Evolutionary conservation across 2,329 filamentous ascomycete species (phyloP), one percentile per base, ranked within the genome.

Genomic region (Cladosporium sp.): DNA sequence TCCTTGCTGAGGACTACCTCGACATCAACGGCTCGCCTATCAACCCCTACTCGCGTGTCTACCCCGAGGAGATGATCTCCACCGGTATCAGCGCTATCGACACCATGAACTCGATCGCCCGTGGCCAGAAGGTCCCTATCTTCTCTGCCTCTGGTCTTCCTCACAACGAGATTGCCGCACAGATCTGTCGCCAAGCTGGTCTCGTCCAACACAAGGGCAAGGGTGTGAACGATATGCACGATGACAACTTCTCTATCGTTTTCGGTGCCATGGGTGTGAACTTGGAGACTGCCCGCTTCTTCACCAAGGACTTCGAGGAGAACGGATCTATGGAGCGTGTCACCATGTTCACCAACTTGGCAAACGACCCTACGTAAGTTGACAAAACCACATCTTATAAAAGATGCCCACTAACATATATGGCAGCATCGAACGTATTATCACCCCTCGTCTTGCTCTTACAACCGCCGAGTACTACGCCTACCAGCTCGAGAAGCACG

Each of bases 211-310:
- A 84, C 85, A 70, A 71, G n/a, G 96, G 92, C 79, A 99, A 99
- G 87, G 93, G 91, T 71, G 89, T 95, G 29, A 95, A 99, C 77
- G 96, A 99, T 76, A 93, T 89, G 65, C 95, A 99, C 81, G 93
- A 97, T 76, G 95, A 99, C 77, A 99, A 99, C 85, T 99, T 99
- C 86, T 97, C 93, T 67, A 99, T 99, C 75, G 95, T 99, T 66
- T 99, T 99, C 78, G 96, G 92, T 77, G 95, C 95, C 77, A 99
- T 99, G 95, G 95, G 95, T 93, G 95, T 99, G 74, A 99, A 99
- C 84, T 89, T 99, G 89, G 95, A 99, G 80, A 99, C 95, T 35
- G 92, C 91, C 74, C 91, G 95, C 74, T 99, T 99, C 88, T 99
- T 99, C 85, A 98, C 94, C 44, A 88, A 92, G 71, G 95, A 99